Evolutionary conservation across 2,329 filamentous ascomycete species (phyloP), one percentile per base, ranked within the genome.

Genomic region (Neofusicoccum sp.): DNA sequence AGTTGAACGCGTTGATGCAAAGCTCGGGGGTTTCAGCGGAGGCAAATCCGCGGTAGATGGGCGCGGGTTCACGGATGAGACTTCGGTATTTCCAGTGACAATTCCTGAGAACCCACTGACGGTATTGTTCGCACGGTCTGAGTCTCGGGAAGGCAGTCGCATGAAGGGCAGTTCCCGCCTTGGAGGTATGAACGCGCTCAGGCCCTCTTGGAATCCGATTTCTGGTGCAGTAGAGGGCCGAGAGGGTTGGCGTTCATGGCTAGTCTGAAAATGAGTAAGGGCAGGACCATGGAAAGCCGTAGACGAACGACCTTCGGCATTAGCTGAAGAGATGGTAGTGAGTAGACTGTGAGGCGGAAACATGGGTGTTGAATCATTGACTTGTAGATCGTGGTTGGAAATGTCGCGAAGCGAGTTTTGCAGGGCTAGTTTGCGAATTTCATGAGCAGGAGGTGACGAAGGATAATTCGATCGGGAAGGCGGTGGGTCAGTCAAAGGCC

Each of bases 91-190:
- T 20, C 8, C 7, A 5, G 16, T n/a, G 20, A 20, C 14, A 5
- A 6, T 11, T 16, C 20, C 28, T 3, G n/a, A 7, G 12, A 41
- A 14, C 2, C 26, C 11, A 26, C n/a, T n/a, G 12, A 4, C 30
- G 3, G 24, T n/a, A 11, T 24, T 12, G 5, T 6, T 24, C 12
- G 12, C 3, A 3, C 14, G 12, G 14, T 28, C 31, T 26, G 34
- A 45, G 14, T 30, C 34, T 3, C 40, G 34, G 14, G 49, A 44
- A 26, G 28, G 4, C 8, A 45, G 45, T n/a, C 45, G 34, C 26
- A n/a, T 9, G 63, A 79, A 79, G 3, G 76, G 75, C 16, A 77
- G 69, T 62, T 77, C 75, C 49, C 75, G 70, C 53, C 71, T 66
- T 6, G 74, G 74, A 26, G 75, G 74, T 33, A 76, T 66, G 16